These are phyloP conservation scores for Plectranthus barbatus DNA, from an alignment of 257 asterid species.

Conservation along the genomic window DNA sequence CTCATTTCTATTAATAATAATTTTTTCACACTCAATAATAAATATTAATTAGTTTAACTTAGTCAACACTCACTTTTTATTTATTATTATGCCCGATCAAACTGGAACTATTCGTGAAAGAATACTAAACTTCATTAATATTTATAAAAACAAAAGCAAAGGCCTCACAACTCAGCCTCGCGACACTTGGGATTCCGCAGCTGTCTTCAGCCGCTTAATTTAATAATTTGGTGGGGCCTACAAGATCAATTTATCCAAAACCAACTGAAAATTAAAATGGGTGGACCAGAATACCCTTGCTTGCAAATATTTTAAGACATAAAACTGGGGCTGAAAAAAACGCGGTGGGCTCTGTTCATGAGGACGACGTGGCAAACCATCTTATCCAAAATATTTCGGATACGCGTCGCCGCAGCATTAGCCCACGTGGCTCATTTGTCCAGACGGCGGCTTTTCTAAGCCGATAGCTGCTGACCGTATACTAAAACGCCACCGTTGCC, in stretches of 20 bases:
- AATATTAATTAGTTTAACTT: no score
- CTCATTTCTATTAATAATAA: no score
- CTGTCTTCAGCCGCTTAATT: neutral
- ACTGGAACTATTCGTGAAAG: no score
- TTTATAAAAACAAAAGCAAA: no score
- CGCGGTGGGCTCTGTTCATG: neutral
- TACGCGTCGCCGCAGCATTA: neutral
- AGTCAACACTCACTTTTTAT: no score
- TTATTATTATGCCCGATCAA: no score
- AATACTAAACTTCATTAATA: no score
- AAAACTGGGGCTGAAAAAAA: neutral
- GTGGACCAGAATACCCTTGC: neutral
- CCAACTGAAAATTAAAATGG: neutral
- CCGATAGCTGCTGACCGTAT: constrained; percentile 1
- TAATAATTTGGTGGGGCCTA: neutral
- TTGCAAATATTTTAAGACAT: neutral
- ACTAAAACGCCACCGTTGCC: neutral
- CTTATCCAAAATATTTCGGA: constrained; percentile 15
- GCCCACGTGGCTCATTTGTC: constrained; percentile 9
- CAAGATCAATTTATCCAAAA: constrained; percentile 8
- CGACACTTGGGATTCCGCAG: no score
- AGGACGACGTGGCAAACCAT: constrained; percentile 14
- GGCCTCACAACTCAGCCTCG: no score
- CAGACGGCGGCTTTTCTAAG: neutral
- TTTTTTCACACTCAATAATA: no score